Percentiles rank a stretch among this genome's conserved stretches.
phyloP scores from a whole-genome alignment of 1,284 basidiomycete genomes.

The Rhodotorula sp. region DNA sequence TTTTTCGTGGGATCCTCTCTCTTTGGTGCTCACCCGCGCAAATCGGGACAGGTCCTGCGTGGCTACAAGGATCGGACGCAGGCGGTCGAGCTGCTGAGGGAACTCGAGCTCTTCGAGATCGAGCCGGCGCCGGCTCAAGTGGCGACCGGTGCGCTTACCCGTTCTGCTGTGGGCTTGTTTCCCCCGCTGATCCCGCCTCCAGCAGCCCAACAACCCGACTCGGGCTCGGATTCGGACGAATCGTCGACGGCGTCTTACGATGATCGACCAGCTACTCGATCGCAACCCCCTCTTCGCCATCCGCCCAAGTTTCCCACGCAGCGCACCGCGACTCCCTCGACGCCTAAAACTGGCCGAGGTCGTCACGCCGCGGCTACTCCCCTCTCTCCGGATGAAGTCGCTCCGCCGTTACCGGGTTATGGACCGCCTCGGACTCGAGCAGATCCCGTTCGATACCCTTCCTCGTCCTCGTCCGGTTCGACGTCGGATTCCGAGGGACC shows the following conservation, averaged over 20 bases:
- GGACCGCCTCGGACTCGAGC: slow-evolving; percentile 30
- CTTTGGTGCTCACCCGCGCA: neutral
- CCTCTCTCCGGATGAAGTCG: slow-evolving; percentile 16
- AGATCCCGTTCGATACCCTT: slow-evolving; percentile 9
- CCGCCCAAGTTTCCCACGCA: neutral
- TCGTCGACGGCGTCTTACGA: too few species aligned
- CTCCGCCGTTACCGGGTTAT: slow-evolving; percentile 35
- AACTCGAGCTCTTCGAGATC: slow-evolving; percentile 50
- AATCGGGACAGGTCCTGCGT: slow-evolving; percentile 43
- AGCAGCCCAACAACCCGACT: too few species aligned
- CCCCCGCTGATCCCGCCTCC: too few species aligned
- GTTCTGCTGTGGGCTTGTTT: too few species aligned
- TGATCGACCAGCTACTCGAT: neutral
- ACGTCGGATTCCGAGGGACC: neutral
- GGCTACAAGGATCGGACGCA: slow-evolving; percentile 49
- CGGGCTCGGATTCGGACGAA: too few species aligned
- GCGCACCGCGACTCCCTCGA: too few species aligned
- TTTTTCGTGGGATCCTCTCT: too few species aligned
- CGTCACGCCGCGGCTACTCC: neutral
- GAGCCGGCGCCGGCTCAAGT: slow-evolving; percentile 42
- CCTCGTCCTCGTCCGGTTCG: neutral
- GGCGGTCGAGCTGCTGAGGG: slow-evolving; percentile 49
- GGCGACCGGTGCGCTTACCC: slow-evolving; percentile 41
- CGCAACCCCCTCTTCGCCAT: neutral
- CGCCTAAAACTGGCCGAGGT: neutral